These are phyloP conservation scores for Raphidocelis subcapitata DNA, from an alignment of 139 green algal genomes.

Conservation along the genomic window DNA sequence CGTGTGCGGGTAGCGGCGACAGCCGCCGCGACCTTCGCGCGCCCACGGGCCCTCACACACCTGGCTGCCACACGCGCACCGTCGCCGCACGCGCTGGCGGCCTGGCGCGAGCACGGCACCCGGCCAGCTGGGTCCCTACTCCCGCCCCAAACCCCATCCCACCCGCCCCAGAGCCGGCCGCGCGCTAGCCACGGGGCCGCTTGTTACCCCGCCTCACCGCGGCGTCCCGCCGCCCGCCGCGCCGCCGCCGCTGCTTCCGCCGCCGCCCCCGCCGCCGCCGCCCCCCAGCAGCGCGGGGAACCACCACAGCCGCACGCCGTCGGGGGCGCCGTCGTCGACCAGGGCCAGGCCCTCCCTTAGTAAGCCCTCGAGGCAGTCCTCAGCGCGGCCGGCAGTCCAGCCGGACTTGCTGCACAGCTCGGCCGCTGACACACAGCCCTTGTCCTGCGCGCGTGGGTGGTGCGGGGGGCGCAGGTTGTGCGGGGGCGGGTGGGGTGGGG, in stretches of 20 bases:
- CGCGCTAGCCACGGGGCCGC: too few species aligned
- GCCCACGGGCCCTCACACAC: too few species aligned
- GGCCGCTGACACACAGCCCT: slow-evolving; percentile 24
- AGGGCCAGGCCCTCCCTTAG: slow-evolving; percentile 71
- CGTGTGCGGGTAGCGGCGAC: too few species aligned
- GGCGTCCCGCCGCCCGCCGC: not conserved
- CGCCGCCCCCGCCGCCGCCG: not conserved
- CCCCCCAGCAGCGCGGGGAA: slow-evolving; percentile 59
- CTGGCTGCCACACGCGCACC: too few species aligned
- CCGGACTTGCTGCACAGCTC: slow-evolving; percentile 19
- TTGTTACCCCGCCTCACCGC: too few species aligned
- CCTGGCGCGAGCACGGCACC: too few species aligned
- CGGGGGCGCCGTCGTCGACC: slow-evolving; percentile 61
- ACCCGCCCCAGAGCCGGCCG: too few species aligned
- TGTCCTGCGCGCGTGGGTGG: slow-evolving; percentile 2
- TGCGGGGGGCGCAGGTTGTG: not conserved
- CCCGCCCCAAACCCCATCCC: too few species aligned
- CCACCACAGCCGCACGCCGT: slow-evolving; percentile 65
- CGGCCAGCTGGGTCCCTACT: too few species aligned
- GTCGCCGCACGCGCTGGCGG: too few species aligned
- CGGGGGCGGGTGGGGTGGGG: not conserved
- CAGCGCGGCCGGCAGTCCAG: slow-evolving; percentile 22
- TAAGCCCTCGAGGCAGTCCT: slow-evolving; percentile 32
- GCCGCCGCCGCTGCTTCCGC: not conserved
- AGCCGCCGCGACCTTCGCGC: too few species aligned